These are phyloP conservation scores for Hypomontagnella submonticulosa DNA, from an alignment of 495 filamentous ascomycete genomes.

Conservation along the genomic window DNA sequence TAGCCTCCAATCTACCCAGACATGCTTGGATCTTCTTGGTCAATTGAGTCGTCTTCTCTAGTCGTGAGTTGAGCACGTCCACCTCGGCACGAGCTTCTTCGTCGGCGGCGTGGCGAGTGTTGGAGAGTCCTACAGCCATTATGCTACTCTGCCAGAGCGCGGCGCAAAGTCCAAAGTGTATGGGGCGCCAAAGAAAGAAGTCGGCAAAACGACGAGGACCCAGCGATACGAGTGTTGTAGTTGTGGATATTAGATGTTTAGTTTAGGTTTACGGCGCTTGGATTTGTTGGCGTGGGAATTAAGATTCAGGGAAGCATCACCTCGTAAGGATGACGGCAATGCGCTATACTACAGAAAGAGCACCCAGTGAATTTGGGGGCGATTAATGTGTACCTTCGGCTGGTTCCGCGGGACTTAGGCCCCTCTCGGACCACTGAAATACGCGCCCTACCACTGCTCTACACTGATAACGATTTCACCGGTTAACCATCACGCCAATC, in stretches of 20 bases:
- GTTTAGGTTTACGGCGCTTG: conserved; percentile 26
- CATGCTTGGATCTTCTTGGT: conserved; percentile 95
- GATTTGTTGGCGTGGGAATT: conserved; percentile 16
- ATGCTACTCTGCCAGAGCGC: conserved; percentile 1
- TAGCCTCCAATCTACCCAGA: conserved; percentile 82
- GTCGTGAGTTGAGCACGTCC: conserved; percentile 71
- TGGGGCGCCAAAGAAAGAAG: not conserved
- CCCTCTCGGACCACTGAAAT: conserved; percentile 13
- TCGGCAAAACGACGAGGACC: no score
- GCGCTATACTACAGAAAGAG: conserved; percentile 78
- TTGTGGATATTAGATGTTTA: conserved; percentile 28
- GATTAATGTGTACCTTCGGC: conserved; percentile 16
- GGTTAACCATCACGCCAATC: conserved; percentile 34
- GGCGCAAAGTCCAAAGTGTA: not conserved
- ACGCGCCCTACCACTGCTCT: conserved; percentile 8
- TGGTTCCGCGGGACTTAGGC: conserved; percentile 26
- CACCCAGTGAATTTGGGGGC: conserved; percentile 67
- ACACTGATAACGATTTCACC: conserved; percentile 27
- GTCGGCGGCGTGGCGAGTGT: conserved; percentile 62
- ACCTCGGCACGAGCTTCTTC: conserved; percentile 74
- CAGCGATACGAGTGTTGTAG: conserved; percentile 3
- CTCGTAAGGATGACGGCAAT: conserved; percentile 18
- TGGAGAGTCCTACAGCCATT: conserved; percentile 62
- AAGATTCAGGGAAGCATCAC: conserved; percentile 1
- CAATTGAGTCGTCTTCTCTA: conserved; percentile 74